phyloP scores from a whole-genome alignment of 2,329 filamentous ascomycete species.

The Xylogone sp. region DNA sequence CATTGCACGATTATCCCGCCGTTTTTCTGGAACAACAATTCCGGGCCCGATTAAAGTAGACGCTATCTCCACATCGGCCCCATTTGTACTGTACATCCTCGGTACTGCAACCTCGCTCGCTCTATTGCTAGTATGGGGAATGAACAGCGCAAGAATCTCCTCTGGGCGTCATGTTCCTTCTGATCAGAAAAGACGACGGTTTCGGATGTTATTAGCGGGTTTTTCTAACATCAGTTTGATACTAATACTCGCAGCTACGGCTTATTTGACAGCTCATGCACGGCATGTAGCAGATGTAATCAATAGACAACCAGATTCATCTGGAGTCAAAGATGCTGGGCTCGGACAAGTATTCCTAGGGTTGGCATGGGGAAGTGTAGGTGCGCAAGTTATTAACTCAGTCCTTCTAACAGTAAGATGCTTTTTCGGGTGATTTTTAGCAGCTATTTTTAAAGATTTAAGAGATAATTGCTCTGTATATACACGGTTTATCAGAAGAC shows the following conservation, averaged over 20 bases:
- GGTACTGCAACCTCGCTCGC: not conserved
- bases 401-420: not conserved
- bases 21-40: conserved; percentile 35
- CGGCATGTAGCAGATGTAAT: not conserved
- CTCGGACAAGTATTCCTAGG: not conserved
- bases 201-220: not conserved
- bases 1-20: conserved; percentile 30
- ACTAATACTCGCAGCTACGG: not conserved
- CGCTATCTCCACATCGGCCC: not conserved
- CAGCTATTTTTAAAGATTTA: no score
- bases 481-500: no score
- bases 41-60: conserved; percentile 19
- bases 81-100: not conserved
- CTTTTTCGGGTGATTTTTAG: no score
- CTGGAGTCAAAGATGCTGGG: not conserved
- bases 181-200: no score
- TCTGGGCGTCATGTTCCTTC: no score
- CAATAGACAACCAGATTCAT: not conserved
- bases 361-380: not conserved
- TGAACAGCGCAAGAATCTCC: not conserved
- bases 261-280: not conserved
- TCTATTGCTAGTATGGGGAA: not conserved
- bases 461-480: no score
- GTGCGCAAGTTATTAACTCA: not conserved
- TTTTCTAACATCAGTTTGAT: not conserved